phyloP scores from a whole-genome alignment of 768 basidiomycete species.

The Mycena metata region DNA sequence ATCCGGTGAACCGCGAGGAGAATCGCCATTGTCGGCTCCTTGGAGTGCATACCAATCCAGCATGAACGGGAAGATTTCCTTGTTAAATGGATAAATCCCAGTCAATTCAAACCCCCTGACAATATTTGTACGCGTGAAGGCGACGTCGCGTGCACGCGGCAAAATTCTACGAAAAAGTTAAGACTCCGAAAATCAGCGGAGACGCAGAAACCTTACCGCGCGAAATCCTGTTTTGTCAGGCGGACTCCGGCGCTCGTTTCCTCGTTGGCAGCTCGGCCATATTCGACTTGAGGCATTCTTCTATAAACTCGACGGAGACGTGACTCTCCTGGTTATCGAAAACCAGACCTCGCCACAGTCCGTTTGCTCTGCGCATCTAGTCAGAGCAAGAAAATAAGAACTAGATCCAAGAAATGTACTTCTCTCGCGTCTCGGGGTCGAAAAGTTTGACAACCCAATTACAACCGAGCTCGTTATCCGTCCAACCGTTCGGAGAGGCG shows the following conservation, averaged over 20 bases:
- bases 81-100: conserved; percentile 23
- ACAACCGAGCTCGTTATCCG: conserved; percentile 32
- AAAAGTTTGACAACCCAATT: conserved; percentile 38
- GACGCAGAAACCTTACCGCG: no score
- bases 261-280: no score
- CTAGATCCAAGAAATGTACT: neutral
- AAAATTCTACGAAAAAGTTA: neutral
- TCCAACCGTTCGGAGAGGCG: conserved; percentile 42
- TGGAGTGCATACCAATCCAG: conserved; percentile 7
- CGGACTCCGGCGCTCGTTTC: no score
- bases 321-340: conserved; percentile 28
- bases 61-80: conserved; percentile 2
- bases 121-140: conserved; percentile 19
- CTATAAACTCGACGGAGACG: conserved; percentile 1
- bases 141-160: neutral
- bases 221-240: no score
- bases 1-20: neutral
- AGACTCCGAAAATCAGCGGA: no score
- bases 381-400: neutral
- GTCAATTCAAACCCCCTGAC: conserved; percentile 18
- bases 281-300: neutral
- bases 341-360: conserved; percentile 13
- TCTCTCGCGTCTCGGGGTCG: conserved; percentile 27
- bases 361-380: neutral
- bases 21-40: neutral